A percentile compares a stretch with the other conserved stretches of the same genome.
These are phyloP conservation scores for Limtongozyma cylindracea DNA, from an alignment of 805 yeast species.

Conservation along the genomic window DNA sequence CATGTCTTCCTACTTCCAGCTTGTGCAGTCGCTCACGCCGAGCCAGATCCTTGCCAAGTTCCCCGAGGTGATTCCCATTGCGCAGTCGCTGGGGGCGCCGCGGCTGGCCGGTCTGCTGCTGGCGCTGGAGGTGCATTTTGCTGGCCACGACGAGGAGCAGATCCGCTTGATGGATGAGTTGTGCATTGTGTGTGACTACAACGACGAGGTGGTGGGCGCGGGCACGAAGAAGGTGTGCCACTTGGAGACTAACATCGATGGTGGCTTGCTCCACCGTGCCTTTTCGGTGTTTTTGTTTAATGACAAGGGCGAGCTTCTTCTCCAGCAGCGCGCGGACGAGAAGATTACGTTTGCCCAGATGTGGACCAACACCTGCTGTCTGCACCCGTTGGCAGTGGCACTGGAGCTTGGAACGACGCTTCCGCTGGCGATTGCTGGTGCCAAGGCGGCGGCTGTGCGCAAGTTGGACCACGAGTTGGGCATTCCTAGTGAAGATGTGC, in stretches of 20 bases:
- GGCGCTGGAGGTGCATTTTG: slow-evolving; percentile 18
- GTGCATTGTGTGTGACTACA: slow-evolving; percentile 76
- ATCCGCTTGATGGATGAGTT: slow-evolving; percentile 88
- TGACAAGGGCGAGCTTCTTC: slow-evolving; percentile 42
- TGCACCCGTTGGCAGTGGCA: slow-evolving; percentile 79
- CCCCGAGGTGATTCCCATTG: slow-evolving; percentile 43
- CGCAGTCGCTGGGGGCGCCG: slow-evolving; percentile 31
- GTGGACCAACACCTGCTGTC: slow-evolving; percentile 99
- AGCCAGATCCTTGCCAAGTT: slow-evolving; percentile 28
- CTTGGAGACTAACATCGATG: slow-evolving; percentile 64
- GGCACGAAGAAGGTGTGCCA: slow-evolving; percentile 85
- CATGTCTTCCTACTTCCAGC: slow-evolving; percentile 2
- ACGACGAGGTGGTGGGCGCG: slow-evolving; percentile 76
- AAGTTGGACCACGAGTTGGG: slow-evolving; percentile 89
- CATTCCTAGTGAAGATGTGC: slow-evolving; percentile 31
- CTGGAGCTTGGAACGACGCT: slow-evolving; percentile 31
- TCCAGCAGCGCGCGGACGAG: slow-evolving; percentile 92
- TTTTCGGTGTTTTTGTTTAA: slow-evolving; percentile 89
- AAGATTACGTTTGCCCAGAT: slow-evolving; percentile 88
- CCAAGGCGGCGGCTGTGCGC: slow-evolving; percentile 70
- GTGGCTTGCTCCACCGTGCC: slow-evolving; percentile 83
- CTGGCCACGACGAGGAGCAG: slow-evolving; percentile 86
- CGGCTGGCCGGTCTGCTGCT: slow-evolving; percentile 13
- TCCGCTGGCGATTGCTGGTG: slow-evolving; percentile 46
- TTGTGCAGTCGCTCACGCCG: slow-evolving; percentile 24